Base-by-base conservation (phyloP, 768 basidiomycete genomes). In the Flagelloscypha sp. region DNA sequence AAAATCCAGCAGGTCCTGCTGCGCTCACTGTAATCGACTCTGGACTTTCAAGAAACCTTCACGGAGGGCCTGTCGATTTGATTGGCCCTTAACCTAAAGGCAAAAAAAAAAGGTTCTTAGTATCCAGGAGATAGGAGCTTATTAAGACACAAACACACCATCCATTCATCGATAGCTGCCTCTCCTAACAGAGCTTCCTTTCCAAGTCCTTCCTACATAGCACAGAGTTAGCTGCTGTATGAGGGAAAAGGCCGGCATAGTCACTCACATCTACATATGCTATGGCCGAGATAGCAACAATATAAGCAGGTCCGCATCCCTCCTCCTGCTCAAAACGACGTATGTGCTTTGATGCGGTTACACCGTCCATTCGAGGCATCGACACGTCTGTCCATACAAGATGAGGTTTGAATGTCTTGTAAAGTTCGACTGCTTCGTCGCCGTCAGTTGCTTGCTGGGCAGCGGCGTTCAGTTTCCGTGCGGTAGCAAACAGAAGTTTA, bases 341-440 rank as follows among this genome's bases (percentile, higher is more conserved):
- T 38, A 43, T 43, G 22, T 43, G 35, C 21, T 23, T 32, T 12
- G 42, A 37, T 4, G 42, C 42, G 11, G 42, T 43, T 38, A 13
- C 18, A 29, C 27, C 17, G 27, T 35, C 42, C 32, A 10, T 38
- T 37, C 42, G 37, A 12, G 42, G 42, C 42, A 43, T 43, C 9
- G 38, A 40, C 24, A 43, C 28, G 29, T 43, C 42, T 35, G 42
- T 43, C 42, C 42, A 43, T 6, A 43, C 42, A 30, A 36, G 38
- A 20, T 43, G 24, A 10, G 42, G 42, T 2, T 43, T 33, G 13
- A 40, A 37, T 24, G 39, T 18, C 25, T 32, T 24, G n/a, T 39
- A 43, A 13, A 43, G 35, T 18, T 40, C 27, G 8, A 43, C 3
- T 9, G 42, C 42, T 10, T 27, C 31, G 1, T 39, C 6, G 7